These are phyloP conservation scores for Hansfordia pulvinata DNA, from an alignment of 2,329 filamentous ascomycete genomes.

Conservation along the genomic window DNA sequence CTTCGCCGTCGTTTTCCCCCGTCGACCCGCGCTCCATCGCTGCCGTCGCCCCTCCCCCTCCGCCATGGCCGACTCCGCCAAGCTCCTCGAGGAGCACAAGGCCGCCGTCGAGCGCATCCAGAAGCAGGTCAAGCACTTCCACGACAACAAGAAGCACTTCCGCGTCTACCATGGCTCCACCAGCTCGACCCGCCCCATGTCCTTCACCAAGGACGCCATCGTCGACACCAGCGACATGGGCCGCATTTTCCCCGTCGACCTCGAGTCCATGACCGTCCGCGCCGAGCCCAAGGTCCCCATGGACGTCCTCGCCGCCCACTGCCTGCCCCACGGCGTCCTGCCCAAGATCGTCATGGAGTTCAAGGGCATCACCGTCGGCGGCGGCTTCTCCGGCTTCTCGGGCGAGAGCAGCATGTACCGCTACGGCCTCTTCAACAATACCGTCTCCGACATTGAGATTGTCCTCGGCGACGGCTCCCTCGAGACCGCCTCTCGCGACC, in stretches of 20 bases:
- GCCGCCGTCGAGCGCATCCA: slow-evolving; percentile 12
- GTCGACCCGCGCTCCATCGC: no score
- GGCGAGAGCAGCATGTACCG: slow-evolving; percentile 44
- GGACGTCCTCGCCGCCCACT: slow-evolving; percentile 37
- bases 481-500: slow-evolving; percentile 27
- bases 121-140: slow-evolving; percentile 13
- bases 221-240: slow-evolving; percentile 40
- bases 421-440: slow-evolving; percentile 41
- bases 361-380: slow-evolving; percentile 45
- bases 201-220: slow-evolving; percentile 22
- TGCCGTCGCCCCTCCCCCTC: slow-evolving; percentile 2
- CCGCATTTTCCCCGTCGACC: slow-evolving; percentile 38
- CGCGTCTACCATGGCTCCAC: slow-evolving; percentile 49
- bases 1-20: no score
- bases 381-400: slow-evolving; percentile 39
- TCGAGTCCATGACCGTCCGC: slow-evolving; percentile 29
- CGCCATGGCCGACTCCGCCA: slow-evolving; percentile 1
- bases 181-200: slow-evolving; percentile 39
- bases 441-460: slow-evolving; percentile 37
- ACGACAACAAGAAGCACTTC: slow-evolving; percentile 27
- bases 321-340: slow-evolving; percentile 32
- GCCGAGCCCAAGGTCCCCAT: slow-evolving; percentile 47
- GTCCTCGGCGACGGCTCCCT: slow-evolving; percentile 38
- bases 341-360: slow-evolving; percentile 47
- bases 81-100: slow-evolving; percentile 13